phyloP scores from a whole-genome alignment of 495 filamentous ascomycete species.

The Penicillium pulvis region DNA sequence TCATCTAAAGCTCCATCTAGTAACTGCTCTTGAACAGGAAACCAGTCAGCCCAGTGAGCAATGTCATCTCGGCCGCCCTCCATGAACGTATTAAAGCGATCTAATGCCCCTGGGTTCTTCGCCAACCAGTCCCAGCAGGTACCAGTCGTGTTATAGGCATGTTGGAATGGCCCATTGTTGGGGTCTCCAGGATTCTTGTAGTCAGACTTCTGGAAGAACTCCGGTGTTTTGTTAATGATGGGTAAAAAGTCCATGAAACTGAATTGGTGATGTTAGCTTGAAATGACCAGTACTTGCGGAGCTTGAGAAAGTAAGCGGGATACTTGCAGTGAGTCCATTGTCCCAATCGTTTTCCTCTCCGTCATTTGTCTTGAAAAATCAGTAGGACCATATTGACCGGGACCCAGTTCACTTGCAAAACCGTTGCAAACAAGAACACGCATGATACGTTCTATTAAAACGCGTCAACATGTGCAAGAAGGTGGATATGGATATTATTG shows the following conservation, averaged over 20 bases:
- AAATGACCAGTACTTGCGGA: background rate
- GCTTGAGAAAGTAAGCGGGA: background rate
- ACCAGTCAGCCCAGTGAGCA: constrained; percentile 32
- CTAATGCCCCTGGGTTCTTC: constrained; percentile 16
- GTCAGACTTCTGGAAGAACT: background rate
- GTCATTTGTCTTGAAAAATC: background rate
- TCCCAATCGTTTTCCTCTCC: background rate
- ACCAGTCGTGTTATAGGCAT: background rate
- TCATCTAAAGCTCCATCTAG: constrained; percentile 16
- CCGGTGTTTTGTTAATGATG: constrained; percentile 3
- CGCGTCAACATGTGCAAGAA: background rate
- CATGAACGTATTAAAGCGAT: constrained; percentile 33
- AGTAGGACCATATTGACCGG: background rate
- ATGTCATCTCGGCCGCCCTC: constrained; percentile 17
- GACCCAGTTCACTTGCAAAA: background rate
- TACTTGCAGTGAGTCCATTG: constrained; percentile 2
- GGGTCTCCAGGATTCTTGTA: constrained; percentile 2
- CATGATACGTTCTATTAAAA: constrained; percentile 10
- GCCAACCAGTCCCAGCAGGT: background rate
- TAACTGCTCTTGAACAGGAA: constrained; percentile 28
- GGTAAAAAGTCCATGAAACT: constrained; percentile 6
- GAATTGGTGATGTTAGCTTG: background rate
- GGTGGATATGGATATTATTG: background rate
- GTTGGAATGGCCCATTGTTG: background rate
- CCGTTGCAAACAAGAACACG: constrained; percentile 7